Evolutionary conservation across 768 basidiomycete species (phyloP).

Genomic region (Tulasnella sp.): DNA sequence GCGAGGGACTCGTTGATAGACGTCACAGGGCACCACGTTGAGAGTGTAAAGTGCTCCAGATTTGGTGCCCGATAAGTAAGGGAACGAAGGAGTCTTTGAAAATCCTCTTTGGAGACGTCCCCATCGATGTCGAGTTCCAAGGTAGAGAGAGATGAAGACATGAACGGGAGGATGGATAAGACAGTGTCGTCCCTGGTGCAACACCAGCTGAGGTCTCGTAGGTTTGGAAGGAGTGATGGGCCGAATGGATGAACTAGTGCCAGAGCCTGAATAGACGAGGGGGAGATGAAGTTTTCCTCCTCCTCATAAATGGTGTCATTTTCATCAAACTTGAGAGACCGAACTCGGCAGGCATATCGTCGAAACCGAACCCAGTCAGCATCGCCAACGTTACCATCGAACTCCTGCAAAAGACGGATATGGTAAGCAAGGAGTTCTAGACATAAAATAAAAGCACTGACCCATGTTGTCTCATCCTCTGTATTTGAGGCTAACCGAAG

Average conservation of each 20-base stretch:
- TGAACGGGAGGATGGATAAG: not conserved
- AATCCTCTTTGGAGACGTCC: not conserved
- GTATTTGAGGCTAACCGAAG: not conserved
- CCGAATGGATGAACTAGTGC: not conserved
- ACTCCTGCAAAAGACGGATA: not conserved
- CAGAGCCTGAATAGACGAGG: not conserved
- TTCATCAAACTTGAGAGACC: not conserved
- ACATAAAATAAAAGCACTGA: not conserved
- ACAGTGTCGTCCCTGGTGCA: not conserved
- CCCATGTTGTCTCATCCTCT: not conserved
- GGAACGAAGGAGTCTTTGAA: not conserved
- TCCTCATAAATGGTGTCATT: not conserved
- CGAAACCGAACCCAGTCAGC: not conserved
- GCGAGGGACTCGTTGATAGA: not conserved
- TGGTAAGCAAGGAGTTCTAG: not conserved
- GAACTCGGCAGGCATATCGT: not conserved
- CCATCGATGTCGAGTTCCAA: not conserved
- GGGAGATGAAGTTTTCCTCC: not conserved
- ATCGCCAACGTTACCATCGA: not conserved
- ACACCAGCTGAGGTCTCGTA: not conserved
- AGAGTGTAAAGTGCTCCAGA: not conserved
- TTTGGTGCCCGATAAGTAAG: not conserved
- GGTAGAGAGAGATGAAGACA: not conserved
- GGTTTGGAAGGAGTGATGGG: not conserved
- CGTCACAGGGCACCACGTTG: not conserved